Evolutionary conservation across 2,329 filamentous ascomycete species (phyloP).

Genomic region (Neonectria faginata): DNA sequence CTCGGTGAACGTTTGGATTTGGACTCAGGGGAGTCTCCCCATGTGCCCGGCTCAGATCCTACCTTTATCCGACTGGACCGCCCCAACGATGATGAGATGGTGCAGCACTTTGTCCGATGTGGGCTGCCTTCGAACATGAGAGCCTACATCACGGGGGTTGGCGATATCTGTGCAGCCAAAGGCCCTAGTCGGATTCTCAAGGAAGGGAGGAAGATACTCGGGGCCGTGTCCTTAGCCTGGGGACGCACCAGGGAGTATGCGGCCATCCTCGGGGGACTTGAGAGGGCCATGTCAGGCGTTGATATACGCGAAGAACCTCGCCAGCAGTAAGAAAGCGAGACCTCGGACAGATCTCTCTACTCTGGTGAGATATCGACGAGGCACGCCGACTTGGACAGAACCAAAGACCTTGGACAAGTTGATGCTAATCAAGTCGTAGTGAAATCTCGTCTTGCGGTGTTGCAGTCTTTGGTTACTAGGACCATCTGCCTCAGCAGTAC

Average conservation of each 20-base stretch:
- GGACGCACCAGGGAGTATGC: slow-evolving; percentile 30
- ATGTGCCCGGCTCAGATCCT: slow-evolving; percentile 40
- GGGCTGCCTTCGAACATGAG: slow-evolving; percentile 57
- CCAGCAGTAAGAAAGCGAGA: not conserved
- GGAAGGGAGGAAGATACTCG: slow-evolving; percentile 39
- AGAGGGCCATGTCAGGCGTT: slow-evolving; percentile 4
- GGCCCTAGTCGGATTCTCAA: slow-evolving; percentile 36
- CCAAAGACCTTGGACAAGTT: not conserved
- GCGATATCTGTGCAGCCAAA: slow-evolving; percentile 55
- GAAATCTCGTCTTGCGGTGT: not conserved
- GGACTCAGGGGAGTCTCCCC: not conserved
- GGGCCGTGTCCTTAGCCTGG: slow-evolving; percentile 33
- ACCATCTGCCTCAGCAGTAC: too few relatives aligned
- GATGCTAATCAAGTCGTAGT: not conserved
- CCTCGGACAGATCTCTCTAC: not conserved
- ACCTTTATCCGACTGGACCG: slow-evolving; percentile 65
- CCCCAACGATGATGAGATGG: slow-evolving; percentile 68
- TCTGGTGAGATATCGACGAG: not conserved
- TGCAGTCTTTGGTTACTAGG: not conserved
- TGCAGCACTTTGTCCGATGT: slow-evolving; percentile 65
- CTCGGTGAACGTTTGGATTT: not conserved
- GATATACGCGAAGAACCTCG: not conserved
- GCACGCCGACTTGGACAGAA: not conserved
- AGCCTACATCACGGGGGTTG: slow-evolving; percentile 64
- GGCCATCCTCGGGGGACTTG: slow-evolving; percentile 3